A percentile compares a stretch with the other conserved stretches of the same genome.
Conservation (phyloP, 2,329 filamentous ascomycete species). For the Annulohypoxylon truncatum region DNA sequence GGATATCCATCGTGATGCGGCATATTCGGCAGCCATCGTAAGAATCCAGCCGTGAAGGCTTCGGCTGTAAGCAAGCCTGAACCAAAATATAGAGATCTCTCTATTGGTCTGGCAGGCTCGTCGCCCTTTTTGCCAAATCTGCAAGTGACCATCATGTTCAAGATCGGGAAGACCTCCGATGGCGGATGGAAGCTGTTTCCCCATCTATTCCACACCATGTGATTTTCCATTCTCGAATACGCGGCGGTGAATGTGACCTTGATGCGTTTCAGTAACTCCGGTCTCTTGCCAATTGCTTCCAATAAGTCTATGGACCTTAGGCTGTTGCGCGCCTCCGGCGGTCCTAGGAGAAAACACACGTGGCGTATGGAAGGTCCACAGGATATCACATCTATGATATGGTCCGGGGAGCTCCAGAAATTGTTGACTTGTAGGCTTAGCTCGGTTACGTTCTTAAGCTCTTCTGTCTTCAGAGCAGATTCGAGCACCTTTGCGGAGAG, state of each 20-base stretch:
- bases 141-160: background rate
- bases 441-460: background rate
- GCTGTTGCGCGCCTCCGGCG: background rate
- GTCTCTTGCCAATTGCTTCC: background rate
- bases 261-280: background rate
- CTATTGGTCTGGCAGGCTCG: no score
- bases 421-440: background rate
- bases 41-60: background rate
- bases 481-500: background rate
- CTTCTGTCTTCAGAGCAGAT: background rate
- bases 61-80: background rate
- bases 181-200: background rate
- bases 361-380: background rate
- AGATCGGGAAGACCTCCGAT: background rate
- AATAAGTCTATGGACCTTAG: background rate
- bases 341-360: background rate
- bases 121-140: no score
- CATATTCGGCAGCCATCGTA: background rate
- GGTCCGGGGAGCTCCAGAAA: background rate
- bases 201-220: no score
- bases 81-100: background rate
- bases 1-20: no score
- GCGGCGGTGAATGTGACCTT: background rate
- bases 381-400: background rate
- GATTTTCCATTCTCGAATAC: background rate